phyloP scores from a whole-genome alignment of 2,329 filamentous ascomycete species.

The Parastagonospora avenae region DNA sequence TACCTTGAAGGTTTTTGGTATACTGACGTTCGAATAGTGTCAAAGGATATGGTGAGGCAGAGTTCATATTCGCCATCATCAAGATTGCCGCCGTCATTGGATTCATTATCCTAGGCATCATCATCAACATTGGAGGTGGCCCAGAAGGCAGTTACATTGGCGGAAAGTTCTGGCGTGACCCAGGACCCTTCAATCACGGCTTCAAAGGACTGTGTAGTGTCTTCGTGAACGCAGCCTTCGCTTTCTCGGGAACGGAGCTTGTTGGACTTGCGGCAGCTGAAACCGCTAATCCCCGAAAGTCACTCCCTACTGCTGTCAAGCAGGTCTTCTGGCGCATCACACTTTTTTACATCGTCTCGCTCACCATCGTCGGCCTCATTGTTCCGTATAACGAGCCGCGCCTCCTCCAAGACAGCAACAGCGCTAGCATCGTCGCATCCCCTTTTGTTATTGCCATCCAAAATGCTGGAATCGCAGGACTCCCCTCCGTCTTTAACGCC shows the following conservation, averaged over 20 bases:
- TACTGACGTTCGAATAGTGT: constrained; percentile 67
- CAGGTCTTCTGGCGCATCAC: constrained; percentile 87
- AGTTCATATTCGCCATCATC: constrained; percentile 84
- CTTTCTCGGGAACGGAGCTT: constrained; percentile 77
- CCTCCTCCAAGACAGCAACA: constrained; percentile 64
- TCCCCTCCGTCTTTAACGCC: constrained; percentile 91
- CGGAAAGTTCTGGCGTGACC: constrained; percentile 74
- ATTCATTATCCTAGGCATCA: constrained; percentile 86
- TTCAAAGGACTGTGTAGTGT: constrained; percentile 83
- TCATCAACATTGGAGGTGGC: constrained; percentile 79
- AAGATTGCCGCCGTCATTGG: constrained; percentile 86
- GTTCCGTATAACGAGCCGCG: constrained; percentile 73
- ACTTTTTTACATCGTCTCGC: constrained; percentile 81
- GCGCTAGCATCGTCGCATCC: constrained; percentile 74
- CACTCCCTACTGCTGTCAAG: constrained; percentile 86
- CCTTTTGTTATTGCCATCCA: constrained; percentile 94
- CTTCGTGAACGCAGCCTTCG: constrained; percentile 76
- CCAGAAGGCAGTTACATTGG: constrained; percentile 74
- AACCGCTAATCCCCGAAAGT: constrained; percentile 79
- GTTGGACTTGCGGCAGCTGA: constrained; percentile 80
- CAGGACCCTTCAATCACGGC: constrained; percentile 83
- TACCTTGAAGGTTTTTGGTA: neutral
- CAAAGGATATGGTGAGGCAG: constrained; percentile 85
- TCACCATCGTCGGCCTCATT: constrained; percentile 80
- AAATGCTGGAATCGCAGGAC: constrained; percentile 77